Evolutionary conservation across 768 basidiomycete species (phyloP).

Genomic region (Hericium alpestre): DNA sequence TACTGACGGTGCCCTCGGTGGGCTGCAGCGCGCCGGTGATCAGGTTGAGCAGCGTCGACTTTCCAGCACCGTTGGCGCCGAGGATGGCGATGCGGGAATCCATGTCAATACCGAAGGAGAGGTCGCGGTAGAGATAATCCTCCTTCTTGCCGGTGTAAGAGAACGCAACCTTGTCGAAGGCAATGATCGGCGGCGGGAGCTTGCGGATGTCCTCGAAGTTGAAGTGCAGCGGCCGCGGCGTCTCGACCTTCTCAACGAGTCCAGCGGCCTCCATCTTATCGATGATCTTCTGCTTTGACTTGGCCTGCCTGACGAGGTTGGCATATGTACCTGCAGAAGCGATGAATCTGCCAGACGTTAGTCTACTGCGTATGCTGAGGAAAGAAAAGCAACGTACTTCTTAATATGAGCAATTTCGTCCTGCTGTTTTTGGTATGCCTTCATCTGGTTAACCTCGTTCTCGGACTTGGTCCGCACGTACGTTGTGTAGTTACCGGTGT

Average conservation of each 20-base stretch:
- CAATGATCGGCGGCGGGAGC: conserved; percentile 94
- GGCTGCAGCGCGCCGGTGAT: conserved; percentile 80
- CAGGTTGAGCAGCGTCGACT: conserved; percentile 84
- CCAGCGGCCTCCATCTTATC: conserved; percentile 99
- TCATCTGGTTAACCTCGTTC: conserved; percentile 99
- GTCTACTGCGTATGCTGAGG: conserved; percentile 5
- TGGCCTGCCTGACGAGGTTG: conserved; percentile 96
- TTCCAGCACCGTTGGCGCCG: conserved; percentile 92
- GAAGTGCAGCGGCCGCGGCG: conserved; percentile 66
- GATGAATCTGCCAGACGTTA: conserved; percentile 57
- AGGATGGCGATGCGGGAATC: conserved; percentile 93
- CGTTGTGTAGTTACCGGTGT: conserved; percentile 93
- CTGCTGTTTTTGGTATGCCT: conserved; percentile 97
- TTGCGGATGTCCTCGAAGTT: conserved; percentile 93
- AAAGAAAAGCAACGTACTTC: conserved; percentile 45
- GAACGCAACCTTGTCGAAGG: conserved; percentile 91
- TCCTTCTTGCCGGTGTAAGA: conserved; percentile 84
- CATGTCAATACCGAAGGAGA: conserved; percentile 99
- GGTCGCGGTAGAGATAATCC: conserved; percentile 78
- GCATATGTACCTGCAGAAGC: conserved; percentile 99
- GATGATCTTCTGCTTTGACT: conserved; percentile 99
- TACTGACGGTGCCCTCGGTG: conserved; percentile 74
- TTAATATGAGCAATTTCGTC: conserved; percentile 98
- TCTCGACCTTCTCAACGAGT: conserved; percentile 84
- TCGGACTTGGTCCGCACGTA: conserved; percentile 93